Evolutionary conservation across 495 filamentous ascomycete species (phyloP).

Genomic region (Aeminium ludgeri): DNA sequence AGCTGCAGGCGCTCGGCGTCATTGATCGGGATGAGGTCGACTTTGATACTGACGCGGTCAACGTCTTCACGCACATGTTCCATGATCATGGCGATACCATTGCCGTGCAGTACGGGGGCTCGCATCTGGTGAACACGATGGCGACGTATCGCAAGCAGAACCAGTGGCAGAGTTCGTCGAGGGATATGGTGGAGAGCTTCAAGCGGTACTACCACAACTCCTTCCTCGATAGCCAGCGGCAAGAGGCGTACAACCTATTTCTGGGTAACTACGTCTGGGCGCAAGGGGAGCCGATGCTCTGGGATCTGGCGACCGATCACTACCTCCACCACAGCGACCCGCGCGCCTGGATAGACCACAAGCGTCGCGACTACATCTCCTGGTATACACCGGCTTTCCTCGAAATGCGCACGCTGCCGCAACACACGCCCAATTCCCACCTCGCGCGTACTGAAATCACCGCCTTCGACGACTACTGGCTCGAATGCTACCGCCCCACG

Average conservation of each 20-base stretch:
- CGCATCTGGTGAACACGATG: constrained; percentile 96
- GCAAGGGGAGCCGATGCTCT: constrained; percentile 88
- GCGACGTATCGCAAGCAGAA: constrained; percentile 97
- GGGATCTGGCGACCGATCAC: constrained; percentile 91
- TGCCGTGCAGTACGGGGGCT: constrained; percentile 93
- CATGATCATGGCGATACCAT: constrained; percentile 96
- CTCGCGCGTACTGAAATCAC: constrained; percentile 25
- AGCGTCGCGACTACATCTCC: constrained; percentile 52
- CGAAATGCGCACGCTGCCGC: constrained; percentile 28
- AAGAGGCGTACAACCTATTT: constrained; percentile 96
- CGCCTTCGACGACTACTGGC: constrained; percentile 87
- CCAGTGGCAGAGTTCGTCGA: constrained; percentile 91
- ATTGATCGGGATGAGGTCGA: constrained; percentile 63
- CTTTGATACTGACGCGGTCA: constrained; percentile 89
- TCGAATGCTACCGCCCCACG: constrained; percentile 88
- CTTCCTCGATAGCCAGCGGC: constrained; percentile 85
- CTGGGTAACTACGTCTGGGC: constrained; percentile 88
- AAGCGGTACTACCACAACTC: constrained; percentile 99
- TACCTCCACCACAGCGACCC: constrained; percentile 88
- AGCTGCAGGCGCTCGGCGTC: constrained; percentile 82
- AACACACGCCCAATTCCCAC: constrained; percentile 28
- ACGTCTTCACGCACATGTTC: constrained; percentile 93
- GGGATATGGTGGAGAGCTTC: constrained; percentile 98
- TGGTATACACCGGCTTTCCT: constrained; percentile 79
- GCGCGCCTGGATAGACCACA: constrained; percentile 46